Percentiles rank a stretch among this genome's conserved stretches.
These are phyloP conservation scores for Tulasnella sp. DNA, from an alignment of 768 basidiomycete genomes.

Conservation along the genomic window DNA sequence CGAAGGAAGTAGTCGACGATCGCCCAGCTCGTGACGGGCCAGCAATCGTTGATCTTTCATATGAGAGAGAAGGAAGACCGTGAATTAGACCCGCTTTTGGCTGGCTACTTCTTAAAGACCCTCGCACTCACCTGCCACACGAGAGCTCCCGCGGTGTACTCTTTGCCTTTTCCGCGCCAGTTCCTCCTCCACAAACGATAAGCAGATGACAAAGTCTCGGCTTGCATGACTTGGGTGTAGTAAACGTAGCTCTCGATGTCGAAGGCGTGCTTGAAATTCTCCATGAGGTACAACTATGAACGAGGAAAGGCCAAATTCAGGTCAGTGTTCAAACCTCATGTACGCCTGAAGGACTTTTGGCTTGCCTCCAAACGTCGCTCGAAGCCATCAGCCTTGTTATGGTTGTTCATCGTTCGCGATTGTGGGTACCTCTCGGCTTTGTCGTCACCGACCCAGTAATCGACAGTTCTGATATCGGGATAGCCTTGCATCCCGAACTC, in stretches of 20 bases:
- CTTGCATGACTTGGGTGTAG: slow-evolving; percentile 95
- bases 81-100: neutral
- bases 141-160: slow-evolving; percentile 85
- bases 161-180: slow-evolving; percentile 81
- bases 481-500: slow-evolving; percentile 94
- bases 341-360: neutral
- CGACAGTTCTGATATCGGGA: slow-evolving; percentile 83
- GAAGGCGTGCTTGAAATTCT: slow-evolving; percentile 88
- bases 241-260: slow-evolving; percentile 91
- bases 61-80: neutral
- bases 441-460: slow-evolving; percentile 77
- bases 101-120: slow-evolving; percentile 16
- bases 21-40: slow-evolving; percentile 92
- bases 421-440: slow-evolving; percentile 77
- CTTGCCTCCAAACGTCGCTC: slow-evolving; percentile 75
- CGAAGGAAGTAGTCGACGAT: slow-evolving; percentile 91
- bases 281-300: slow-evolving; percentile 77
- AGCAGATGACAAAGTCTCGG: slow-evolving; percentile 82
- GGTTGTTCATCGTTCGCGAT: slow-evolving; percentile 72
- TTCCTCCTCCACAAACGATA: slow-evolving; percentile 92
- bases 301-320: slow-evolving; percentile 21
- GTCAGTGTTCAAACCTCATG: neutral
- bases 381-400: slow-evolving; percentile 90
- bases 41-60: slow-evolving; percentile 77
- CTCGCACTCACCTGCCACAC: slow-evolving; percentile 79